A percentile compares a stretch with the other conserved stretches of the same genome.
These are phyloP conservation scores for Psilocybe mexicana DNA, from an alignment of 1,284 basidiomycete genomes.

Conservation along the genomic window DNA sequence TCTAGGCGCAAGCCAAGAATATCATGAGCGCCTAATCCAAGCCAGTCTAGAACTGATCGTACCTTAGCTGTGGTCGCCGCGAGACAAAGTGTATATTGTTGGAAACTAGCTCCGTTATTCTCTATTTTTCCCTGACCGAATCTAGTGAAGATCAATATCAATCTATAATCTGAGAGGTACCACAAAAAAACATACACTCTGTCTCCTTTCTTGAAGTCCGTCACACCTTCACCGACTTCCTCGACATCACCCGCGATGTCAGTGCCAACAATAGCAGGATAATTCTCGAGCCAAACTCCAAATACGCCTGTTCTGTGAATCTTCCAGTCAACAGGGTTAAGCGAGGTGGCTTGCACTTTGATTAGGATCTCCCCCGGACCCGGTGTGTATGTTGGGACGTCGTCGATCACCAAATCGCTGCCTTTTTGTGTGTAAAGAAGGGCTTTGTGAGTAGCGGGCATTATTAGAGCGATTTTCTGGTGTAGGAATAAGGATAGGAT, in stretches of 20 bases:
- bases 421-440: slow-evolving; percentile 22
- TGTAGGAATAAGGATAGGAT: background rate
- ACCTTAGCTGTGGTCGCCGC: slow-evolving; percentile 39
- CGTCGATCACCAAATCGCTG: slow-evolving; percentile 20
- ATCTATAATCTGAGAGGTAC: background rate
- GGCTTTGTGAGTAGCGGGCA: slow-evolving; percentile 24
- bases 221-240: slow-evolving; percentile 28
- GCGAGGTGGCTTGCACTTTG: slow-evolving; percentile 37
- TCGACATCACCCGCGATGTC: slow-evolving; percentile 32
- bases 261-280: slow-evolving; percentile 44
- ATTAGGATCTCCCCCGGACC: slow-evolving; percentile 41
- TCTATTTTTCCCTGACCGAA: slow-evolving; percentile 41
- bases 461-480: background rate
- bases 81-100: slow-evolving; percentile 45
- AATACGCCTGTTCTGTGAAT: slow-evolving; percentile 33
- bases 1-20: slow-evolving; percentile 23
- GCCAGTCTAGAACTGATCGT: background rate
- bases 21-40: background rate
- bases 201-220: slow-evolving; percentile 25
- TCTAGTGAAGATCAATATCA: slow-evolving; percentile 25
- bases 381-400: slow-evolving; percentile 25
- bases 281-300: slow-evolving; percentile 27
- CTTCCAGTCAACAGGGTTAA: slow-evolving; percentile 47
- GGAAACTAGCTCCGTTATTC: slow-evolving; percentile 43
- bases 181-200: slow-evolving; percentile 27